Conservation (phyloP, 2,329 filamentous ascomycete species). For the Ophiosphaerella herpotricha region DNA sequence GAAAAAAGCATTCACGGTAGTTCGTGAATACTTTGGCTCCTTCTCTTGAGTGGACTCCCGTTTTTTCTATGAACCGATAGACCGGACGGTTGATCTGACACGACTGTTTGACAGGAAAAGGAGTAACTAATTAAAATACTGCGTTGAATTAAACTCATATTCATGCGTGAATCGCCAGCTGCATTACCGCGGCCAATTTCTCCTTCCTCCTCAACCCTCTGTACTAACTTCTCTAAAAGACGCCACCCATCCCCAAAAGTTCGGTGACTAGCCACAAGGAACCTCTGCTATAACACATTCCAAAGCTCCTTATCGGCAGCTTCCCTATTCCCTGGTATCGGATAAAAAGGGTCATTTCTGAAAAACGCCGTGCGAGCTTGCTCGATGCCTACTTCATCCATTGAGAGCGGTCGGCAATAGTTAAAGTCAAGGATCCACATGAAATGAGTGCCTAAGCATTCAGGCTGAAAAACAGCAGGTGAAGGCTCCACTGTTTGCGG, state of each 20-base stretch:
- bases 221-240: conserved; percentile 5
- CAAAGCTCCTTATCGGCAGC: conserved; percentile 15
- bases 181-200: no score
- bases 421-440: conserved; percentile 61
- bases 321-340: conserved; percentile 22
- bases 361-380: conserved; percentile 53
- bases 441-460: conserved; percentile 11
- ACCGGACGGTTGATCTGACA: no score
- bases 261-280: conserved; percentile 5
- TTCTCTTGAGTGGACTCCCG: no score
- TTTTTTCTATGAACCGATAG: no score
- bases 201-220: conserved; percentile 5
- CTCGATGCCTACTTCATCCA: conserved; percentile 45
- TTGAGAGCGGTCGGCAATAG: conserved; percentile 57
- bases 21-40: no score
- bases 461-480: conserved; percentile 10
- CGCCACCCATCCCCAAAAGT: neutral
- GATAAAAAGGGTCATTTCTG: conserved; percentile 59
- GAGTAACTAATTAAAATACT: no score
- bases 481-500: conserved; percentile 5
- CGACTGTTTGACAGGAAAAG: no score
- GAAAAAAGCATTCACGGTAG: no score
- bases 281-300: conserved; percentile 8
- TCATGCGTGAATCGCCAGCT: no score
- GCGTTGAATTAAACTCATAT: no score